Evolutionary conservation across 2,329 filamentous ascomycete genomes (phyloP), one percentile per base, ranked within the genome.

Genomic region (Neopestalotiopsis clavispora): DNA sequence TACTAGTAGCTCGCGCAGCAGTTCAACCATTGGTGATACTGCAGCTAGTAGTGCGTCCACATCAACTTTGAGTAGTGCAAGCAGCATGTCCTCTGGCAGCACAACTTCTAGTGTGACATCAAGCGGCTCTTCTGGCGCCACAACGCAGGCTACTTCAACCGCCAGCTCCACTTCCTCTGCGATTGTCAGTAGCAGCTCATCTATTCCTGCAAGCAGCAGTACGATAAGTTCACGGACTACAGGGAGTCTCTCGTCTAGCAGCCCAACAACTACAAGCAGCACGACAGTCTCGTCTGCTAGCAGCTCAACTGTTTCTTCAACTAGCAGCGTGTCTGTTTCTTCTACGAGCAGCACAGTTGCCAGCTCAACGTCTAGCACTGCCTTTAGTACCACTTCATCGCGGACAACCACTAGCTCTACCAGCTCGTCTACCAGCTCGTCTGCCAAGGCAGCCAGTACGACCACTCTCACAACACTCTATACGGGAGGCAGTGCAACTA

Each of bases 401-500:
- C 6, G 17, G n/a, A n/a, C 45, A 17, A 20, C 45, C n/a, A n/a
- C 45, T 52, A 20, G 14, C 9, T 59, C 57, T 4, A 59, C 23
- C 13, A 56, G 1, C 7, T 56, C 49, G 17, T 56, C 49, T 14
- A 56, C 49, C 23, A 28, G 23, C 23, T 28, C 23, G 17, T 9
- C 17, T 9, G 20, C 49, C n/a, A 52, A 17, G 45, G 17, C 45
- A 20, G n/a, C 14, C 5, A 52, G 45, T 4, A 52, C 45, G 13
- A 62, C 59, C n/a, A 62, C 59, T 12, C 10, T 62, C 13, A 62
- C 30, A 4, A 62, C 59, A 34, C 20, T 42, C 9, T 62, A 62
- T 42, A 40, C 59, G 14, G 62, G 62, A 65, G 45, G 12, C 38
- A 17, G 14, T 40, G 40, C 58, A 34, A 30, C 66, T 4, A 67